Percentiles rank a stretch among this genome's conserved stretches.
These are phyloP conservation scores for Hortaea werneckii DNA, from an alignment of 2,329 filamentous ascomycete genomes.

Conservation along the genomic window DNA sequence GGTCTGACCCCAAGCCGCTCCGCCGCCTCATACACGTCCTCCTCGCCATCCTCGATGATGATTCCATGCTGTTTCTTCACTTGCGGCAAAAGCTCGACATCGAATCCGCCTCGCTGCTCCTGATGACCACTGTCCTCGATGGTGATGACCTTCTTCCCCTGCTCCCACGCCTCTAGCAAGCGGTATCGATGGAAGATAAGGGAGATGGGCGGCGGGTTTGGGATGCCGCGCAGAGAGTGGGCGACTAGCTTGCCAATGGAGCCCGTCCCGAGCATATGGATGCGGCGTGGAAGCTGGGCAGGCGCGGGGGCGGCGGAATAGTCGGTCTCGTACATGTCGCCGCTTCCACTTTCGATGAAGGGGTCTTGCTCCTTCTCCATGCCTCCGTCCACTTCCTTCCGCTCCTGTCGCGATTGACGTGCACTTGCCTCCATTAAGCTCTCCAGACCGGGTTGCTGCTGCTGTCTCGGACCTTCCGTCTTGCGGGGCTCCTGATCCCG, in stretches of 20 bases:
- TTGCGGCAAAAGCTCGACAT: slow-evolving; percentile 34
- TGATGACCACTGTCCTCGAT: slow-evolving; percentile 35
- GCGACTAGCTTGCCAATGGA: slow-evolving; percentile 75
- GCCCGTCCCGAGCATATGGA: slow-evolving; percentile 71
- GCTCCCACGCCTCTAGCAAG: slow-evolving; percentile 38
- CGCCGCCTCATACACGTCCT: slow-evolving; percentile 13
- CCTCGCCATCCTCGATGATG: slow-evolving; percentile 8
- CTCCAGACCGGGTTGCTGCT: slow-evolving; percentile 1
- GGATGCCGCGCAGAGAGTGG: slow-evolving; percentile 53
- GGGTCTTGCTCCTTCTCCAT: too few species aligned
- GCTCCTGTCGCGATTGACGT: too few species aligned
- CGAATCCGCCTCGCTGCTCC: slow-evolving; percentile 30
- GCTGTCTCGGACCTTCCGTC: neutral
- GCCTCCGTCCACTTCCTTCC: too few species aligned
- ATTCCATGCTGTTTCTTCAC: slow-evolving; percentile 30
- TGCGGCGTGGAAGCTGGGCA: slow-evolving; percentile 35
- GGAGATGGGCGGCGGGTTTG: slow-evolving; percentile 60
- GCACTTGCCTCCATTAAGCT: too few species aligned
- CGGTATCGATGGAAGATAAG: slow-evolving; percentile 59
- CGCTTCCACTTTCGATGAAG: neutral
- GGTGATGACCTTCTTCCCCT: slow-evolving; percentile 37
- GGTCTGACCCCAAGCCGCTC: slow-evolving; percentile 11
- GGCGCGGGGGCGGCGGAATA: slow-evolving; percentile 1
- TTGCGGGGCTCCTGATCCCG: neutral
- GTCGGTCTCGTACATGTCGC: neutral